Base-by-base conservation (phyloP, 305 asterid genomes). In the Fraxinus sp. region DNA sequence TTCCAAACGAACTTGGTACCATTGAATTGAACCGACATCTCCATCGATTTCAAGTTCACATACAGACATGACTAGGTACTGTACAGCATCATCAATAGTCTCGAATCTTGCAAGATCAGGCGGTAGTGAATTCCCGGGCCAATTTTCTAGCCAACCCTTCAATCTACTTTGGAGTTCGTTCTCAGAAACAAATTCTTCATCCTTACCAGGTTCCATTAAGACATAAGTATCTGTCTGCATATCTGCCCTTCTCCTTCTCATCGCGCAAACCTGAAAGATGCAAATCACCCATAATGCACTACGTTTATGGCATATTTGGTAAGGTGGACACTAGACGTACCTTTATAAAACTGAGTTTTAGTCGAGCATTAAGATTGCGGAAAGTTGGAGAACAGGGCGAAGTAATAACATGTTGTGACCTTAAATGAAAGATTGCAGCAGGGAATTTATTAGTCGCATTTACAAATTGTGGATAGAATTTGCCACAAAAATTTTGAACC, bases 1-100 rank as follows among this genome's bases (percentile, higher is more conserved):
- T 75, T 95, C 95, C 80, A 93, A 85, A 18, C 95, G 94, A 86
- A 95, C 98, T 90, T 95, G 91, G 37, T 91, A 93, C 98, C 98
- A 95, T 39, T 94, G 98, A 83, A 95, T 70, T 2, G 98, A 95
- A 41, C 97, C 98, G 6, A 92, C 95, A 77, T 94, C 97, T 16
- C 97, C 97, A 39, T 92, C 97, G 16, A 92, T 92, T 85, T 92
- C 97, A 49, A 94, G 94, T 84, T 94, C 98, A 70, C 97, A 92
- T 4, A 92, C 98, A 78, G 92, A 92, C 73, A 91, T 95, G 11
- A 93, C 90, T 2, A 95, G 84, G 85, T 85, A 92, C 1, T 90
- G 81, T 43, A 92, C 98, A 35, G 92, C 97, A 79, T 92, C 97
- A 82, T 95, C 95, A 22, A 80, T 86, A 16, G 88, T 52, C 32